Conservation (phyloP, 179 eudicot genomes). For the Vitellaria paradoxa region DNA sequence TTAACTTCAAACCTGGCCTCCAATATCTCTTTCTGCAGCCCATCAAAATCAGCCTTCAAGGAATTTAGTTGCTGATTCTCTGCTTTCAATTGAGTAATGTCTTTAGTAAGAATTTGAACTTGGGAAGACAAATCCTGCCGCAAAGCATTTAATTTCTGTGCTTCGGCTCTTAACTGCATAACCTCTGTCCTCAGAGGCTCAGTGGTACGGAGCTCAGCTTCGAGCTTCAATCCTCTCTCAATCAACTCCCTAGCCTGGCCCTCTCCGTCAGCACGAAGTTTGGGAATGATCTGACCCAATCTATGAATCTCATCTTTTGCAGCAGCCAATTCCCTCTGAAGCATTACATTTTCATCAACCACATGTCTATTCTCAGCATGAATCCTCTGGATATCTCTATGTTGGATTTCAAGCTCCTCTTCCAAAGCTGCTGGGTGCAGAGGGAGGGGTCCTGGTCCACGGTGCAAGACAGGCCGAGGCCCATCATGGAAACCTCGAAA, state of each 20-base stretch:
- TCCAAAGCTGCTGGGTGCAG: constrained; percentile 65
- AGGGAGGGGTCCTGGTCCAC: constrained; percentile 57
- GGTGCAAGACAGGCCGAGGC: constrained; percentile 40
- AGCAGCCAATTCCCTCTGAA: constrained; percentile 67
- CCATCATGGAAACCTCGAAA: constrained; percentile 48
- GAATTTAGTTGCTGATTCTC: constrained; percentile 62
- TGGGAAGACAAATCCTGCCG: constrained; percentile 60
- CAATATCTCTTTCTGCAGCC: constrained; percentile 60
- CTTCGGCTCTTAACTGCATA: constrained; percentile 59
- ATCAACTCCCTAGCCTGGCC: constrained; percentile 51
- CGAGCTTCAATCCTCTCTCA: constrained; percentile 67
- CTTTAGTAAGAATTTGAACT: constrained; percentile 61
- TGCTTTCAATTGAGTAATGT: constrained; percentile 45
- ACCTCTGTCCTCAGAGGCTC: constrained; percentile 74
- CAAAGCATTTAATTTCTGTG: constrained; percentile 49
- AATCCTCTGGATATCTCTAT: constrained; percentile 64
- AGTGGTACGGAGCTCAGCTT: constrained; percentile 62
- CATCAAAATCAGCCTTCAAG: constrained; percentile 66
- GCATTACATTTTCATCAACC: constrained; percentile 63
- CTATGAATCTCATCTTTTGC: constrained; percentile 70
- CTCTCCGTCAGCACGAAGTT: constrained; percentile 62
- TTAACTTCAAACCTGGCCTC: constrained; percentile 65
- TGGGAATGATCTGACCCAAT: constrained; percentile 54
- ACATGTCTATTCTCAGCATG: constrained; percentile 63
- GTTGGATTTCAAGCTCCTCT: constrained; percentile 79